Base-by-base conservation (phyloP, 148 eudicot genomes). In the Suaeda aralocaspica region DNA sequence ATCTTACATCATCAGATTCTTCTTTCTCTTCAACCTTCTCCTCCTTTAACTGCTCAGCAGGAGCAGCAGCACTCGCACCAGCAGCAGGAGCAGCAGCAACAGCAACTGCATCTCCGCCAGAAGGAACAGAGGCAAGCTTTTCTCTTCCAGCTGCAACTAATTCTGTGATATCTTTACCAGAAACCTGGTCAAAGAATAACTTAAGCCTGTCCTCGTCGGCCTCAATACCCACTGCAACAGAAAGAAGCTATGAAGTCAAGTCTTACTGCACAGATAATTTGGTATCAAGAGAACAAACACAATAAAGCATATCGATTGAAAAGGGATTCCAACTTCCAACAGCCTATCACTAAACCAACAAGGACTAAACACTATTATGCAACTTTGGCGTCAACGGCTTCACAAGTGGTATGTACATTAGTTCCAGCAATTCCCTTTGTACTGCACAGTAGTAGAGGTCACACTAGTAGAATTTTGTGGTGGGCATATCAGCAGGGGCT, bases 11-110 rank as follows among this genome's bases (percentile, higher is more conserved):
- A 45, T 91, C 97, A 0, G 97, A 87, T 69, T 89, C 97, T 66
- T 88, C 97, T 73, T 87, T 87, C 87, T 87, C 94, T 70, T 81
- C 97, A 5, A 82, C 92, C 76, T 92, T 92, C 68, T 89, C 97
- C 82, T 89, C 84, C 80, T 87, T 89, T 16, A 92, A 65, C 45
- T 84, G 88, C 58, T 87, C 96, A 48, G 87, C 88, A 48, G 88
- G 86, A 52, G 82, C 87, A 57, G 76, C 85, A 19, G 63, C 89
- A 7, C 76, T 86, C 5, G 77, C 87, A 26, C 71, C 87, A 72
- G 82, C 78, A 31, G 82, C 78, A 31, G 81, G 81, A 48, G 87
- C 84, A 13, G 92, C 81, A n/a, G 84, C 73, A 11, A 74, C 88
- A 2, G 79, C 90, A 29, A 75, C 81, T 12, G 73, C 91, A 58